Evolutionary conservation across 1,139 yeast species (phyloP).

Genomic region (Candida pseudoviswanathii): DNA sequence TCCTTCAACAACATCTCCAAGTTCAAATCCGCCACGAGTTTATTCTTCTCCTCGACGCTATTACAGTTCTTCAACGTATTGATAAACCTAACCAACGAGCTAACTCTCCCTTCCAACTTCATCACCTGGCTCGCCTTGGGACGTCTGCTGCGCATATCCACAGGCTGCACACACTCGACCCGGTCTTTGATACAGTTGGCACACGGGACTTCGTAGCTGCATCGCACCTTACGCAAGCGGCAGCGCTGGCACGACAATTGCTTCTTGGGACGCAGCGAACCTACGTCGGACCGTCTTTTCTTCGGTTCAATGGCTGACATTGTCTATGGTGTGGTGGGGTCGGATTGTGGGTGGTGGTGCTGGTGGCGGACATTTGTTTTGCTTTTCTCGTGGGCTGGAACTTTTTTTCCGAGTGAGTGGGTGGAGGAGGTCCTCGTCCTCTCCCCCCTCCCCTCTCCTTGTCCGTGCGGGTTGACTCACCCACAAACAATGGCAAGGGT

Average conservation of each 20-base stretch:
- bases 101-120: slow-evolving; percentile 33
- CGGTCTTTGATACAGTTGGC: slow-evolving; percentile 46
- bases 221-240: slow-evolving; percentile 54
- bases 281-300: not conserved
- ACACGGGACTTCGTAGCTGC: slow-evolving; percentile 55
- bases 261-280: slow-evolving; percentile 5
- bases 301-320: not conserved
- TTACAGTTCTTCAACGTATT: slow-evolving; percentile 24
- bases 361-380: not conserved
- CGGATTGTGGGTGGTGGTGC: not conserved
- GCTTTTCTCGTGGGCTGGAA: slow-evolving; percentile 1
- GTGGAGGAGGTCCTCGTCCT: not conserved
- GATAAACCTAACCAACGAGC: slow-evolving; percentile 26
- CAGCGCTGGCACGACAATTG: slow-evolving; percentile 49
- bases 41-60: slow-evolving; percentile 19
- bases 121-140: slow-evolving; percentile 53
- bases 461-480: too few species aligned
- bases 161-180: slow-evolving; percentile 49
- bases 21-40: not conserved
- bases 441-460: too few species aligned
- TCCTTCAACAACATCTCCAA: not conserved
- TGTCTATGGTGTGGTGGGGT: not conserved
- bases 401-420: not conserved
- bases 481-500: too few species aligned
- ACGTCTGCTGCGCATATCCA: slow-evolving; percentile 56